Conservation (phyloP, 2,329 filamentous ascomycete species). For the Penicillium corylophilum region DNA sequence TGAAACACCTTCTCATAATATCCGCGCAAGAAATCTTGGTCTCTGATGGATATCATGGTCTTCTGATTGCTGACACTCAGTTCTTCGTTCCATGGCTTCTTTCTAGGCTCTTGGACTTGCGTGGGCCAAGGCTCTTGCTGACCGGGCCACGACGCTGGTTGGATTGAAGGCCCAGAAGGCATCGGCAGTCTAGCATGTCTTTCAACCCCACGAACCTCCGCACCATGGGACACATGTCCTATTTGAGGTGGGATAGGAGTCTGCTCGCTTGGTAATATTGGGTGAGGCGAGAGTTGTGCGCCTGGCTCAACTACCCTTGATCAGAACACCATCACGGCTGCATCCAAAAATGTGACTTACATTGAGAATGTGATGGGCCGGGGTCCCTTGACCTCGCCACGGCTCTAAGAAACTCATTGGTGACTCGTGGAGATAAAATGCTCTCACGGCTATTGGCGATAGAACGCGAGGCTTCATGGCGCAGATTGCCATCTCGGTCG, state of each 20-base stretch:
- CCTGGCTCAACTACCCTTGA: constrained; percentile 4
- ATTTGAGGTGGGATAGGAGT: constrained; percentile 4
- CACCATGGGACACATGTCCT: neutral
- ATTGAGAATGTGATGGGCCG: constrained; percentile 13
- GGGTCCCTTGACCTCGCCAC: constrained; percentile 28
- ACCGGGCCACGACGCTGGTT: constrained; percentile 13
- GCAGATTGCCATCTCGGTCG: constrained; percentile 30
- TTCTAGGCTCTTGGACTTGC: neutral
- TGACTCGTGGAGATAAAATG: constrained; percentile 31
- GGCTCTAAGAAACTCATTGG: constrained; percentile 29
- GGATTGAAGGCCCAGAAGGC: neutral
- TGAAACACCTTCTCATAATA: constrained; percentile 38
- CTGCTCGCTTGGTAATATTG: neutral
- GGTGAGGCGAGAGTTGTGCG: neutral
- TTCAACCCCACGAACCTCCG: constrained; percentile 1
- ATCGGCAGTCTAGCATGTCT: neutral
- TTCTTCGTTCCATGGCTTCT: constrained; percentile 10
- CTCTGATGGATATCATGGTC: constrained; percentile 24
- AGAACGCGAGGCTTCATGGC: constrained; percentile 31
- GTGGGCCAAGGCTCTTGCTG: constrained; percentile 3
- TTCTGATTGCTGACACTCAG: constrained; percentile 25
- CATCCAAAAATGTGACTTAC: constrained; percentile 15
- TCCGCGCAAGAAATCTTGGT: constrained; percentile 24
- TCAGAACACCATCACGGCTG: constrained; percentile 4
- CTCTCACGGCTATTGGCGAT: constrained; percentile 28